Base-by-base conservation (phyloP, 495 filamentous ascomycete genomes). In the Trichoderma gamsii region DNA sequence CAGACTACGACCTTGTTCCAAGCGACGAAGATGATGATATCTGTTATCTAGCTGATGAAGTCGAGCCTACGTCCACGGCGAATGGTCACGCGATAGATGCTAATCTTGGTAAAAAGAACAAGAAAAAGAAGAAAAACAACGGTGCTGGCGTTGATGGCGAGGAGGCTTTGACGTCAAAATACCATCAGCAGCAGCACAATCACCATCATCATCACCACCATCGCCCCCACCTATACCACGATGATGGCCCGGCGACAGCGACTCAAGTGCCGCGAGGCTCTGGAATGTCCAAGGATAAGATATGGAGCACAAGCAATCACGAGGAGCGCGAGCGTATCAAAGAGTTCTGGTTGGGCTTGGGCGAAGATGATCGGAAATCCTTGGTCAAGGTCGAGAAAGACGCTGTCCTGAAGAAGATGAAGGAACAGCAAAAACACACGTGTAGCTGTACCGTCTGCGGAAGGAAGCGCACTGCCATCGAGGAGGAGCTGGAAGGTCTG, bases 401-500 rank as follows among this genome's bases (percentile, higher is more conserved):
- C 79, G 95, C 96, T 7, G 95, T 99, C 1, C 79, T 99, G 66
- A 91, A 91, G 71, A 99, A 99, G 80, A 99, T 99, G 95, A 99
- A 99, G 80, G 96, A 99, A 77, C 95, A 99, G 79, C 95, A 99
- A 77, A 98, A 97, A 78, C 95, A 98, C 75, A 98, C 95, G 4
- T 99, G 95, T 79, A 97, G 93, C 74, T 99, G 95, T 73, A 96
- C 91, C 7, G 93, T 98, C 49, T 99, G 95, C 80, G 95, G 95
- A 65, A 87, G 95, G 70, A 99, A 98, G 79, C 87, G 95, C 61
- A 97, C 91, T 9, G 95, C 95, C 11, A 99, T 99, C 73, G 95
- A 99, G 77, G 95, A 99, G 77, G 96, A 99, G 77, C 81, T 99
- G 15, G 95, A 99, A 76, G 93, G 96, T n/a, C 84, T 99, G 16